Percentiles rank a stretch among this genome's conserved stretches.
Conservation (phyloP, 306 rosid species). For the Hippophae tibetana region DNA sequence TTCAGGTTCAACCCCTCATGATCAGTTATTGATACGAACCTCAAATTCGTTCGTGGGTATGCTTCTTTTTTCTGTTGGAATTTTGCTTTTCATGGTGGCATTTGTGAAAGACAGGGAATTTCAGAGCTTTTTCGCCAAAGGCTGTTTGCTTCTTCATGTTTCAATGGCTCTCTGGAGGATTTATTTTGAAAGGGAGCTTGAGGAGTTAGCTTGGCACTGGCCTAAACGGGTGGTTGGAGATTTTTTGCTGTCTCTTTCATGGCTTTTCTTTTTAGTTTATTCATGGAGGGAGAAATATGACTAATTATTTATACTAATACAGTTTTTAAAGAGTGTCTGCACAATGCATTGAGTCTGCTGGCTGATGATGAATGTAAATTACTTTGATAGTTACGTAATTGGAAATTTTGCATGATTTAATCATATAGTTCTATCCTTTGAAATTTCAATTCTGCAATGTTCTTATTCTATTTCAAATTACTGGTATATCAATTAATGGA, state of each 20-base stretch:
- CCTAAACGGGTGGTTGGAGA: constrained; percentile 12
- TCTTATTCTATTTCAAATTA: no score
- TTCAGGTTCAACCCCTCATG: constrained; percentile 8
- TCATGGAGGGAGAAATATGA: constrained; percentile 18
- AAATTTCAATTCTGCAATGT: no score
- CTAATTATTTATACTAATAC: not conserved
- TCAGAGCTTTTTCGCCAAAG: constrained; percentile 11
- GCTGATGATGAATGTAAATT: no score
- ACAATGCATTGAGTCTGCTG: no score
- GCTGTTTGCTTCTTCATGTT: constrained; percentile 11
- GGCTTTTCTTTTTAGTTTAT: constrained; percentile 15
- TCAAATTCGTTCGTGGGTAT: constrained; percentile 12
- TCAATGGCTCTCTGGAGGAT: constrained; percentile 14
- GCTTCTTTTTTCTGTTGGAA: constrained; percentile 11
- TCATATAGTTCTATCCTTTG: no score
- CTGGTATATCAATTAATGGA: no score
- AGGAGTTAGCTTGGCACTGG: constrained; percentile 17
- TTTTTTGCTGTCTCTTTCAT: not conserved
- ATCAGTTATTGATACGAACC: constrained; percentile 10
- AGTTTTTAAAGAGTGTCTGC: no score
- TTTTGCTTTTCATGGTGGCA: constrained; percentile 13
- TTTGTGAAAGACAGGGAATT: constrained; percentile 10
- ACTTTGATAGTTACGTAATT: no score
- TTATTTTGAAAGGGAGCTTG: constrained; percentile 11
- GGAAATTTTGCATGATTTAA: no score